Conservation (phyloP, 2,329 filamentous ascomycete genomes). For the Neospermospora avenae region DNA sequence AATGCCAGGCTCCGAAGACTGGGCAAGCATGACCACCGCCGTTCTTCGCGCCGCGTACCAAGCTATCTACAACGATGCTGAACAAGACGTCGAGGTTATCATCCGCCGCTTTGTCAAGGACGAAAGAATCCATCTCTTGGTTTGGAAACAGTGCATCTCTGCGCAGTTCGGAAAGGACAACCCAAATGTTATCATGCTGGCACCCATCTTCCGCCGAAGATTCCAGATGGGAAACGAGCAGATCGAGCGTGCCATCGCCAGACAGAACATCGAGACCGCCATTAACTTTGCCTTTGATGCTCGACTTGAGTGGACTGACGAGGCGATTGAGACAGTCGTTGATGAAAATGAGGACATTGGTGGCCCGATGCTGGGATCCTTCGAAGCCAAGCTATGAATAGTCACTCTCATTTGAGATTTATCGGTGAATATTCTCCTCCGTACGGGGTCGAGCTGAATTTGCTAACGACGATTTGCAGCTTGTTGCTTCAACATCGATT, state of each 20-base stretch:
- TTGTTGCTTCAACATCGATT: neutral
- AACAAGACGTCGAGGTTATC: neutral
- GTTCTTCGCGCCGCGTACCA: neutral
- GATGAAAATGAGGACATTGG: neutral
- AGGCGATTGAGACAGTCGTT: neutral
- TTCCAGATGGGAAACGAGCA: neutral
- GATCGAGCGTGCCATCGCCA: neutral
- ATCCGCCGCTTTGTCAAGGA: neutral
- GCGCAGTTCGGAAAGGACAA: neutral
- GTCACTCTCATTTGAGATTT: too few species aligned
- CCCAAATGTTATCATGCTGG: neutral
- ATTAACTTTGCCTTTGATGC: neutral
- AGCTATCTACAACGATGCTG: neutral
- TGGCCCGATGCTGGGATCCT: neutral
- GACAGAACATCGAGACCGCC: neutral
- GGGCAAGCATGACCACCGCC: neutral
- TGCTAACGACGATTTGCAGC: neutral
- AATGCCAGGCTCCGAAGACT: neutral
- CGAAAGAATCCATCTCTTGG: neutral
- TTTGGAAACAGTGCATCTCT: neutral
- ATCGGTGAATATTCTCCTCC: neutral
- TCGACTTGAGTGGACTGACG: neutral
- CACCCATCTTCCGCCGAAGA: neutral
- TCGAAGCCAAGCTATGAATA: neutral
- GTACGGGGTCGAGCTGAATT: neutral